Conservation (phyloP, 2,329 filamentous ascomycete genomes). For the Neofusicoccum sp. region DNA sequence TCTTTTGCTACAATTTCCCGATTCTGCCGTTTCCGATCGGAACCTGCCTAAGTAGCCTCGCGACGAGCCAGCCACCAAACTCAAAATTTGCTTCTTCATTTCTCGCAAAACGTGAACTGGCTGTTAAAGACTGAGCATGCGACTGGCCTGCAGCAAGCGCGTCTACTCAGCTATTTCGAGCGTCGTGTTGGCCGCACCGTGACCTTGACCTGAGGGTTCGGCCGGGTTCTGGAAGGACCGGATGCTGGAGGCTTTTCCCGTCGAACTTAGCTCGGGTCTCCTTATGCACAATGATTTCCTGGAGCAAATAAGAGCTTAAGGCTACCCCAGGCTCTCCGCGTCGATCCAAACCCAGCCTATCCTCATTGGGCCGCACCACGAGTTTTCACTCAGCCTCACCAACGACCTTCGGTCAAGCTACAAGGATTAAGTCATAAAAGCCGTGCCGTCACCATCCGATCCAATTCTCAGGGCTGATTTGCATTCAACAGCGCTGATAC, state of each 20-base stretch:
- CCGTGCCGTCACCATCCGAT: background rate
- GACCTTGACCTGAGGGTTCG: background rate
- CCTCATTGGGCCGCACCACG: constrained; percentile 1
- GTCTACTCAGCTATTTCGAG: background rate
- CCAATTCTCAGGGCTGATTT: too few relatives aligned
- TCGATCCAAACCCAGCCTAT: background rate
- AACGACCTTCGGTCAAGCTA: background rate
- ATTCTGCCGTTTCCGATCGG: background rate
- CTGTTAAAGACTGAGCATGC: background rate
- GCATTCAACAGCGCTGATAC: too few relatives aligned
- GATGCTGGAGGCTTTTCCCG: too few relatives aligned
- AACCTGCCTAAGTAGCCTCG: background rate
- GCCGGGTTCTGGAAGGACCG: background rate
- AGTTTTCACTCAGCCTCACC: constrained; percentile 7
- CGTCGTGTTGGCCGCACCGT: background rate
- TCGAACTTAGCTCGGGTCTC: background rate
- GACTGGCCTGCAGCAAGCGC: background rate
- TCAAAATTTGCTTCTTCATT: background rate
- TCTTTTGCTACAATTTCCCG: background rate
- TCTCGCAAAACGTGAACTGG: background rate
- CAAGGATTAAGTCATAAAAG: background rate
- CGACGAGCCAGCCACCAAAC: background rate
- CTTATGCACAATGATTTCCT: background rate
- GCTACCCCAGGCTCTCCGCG: constrained; percentile 3
- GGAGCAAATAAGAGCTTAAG: background rate